Percentiles rank a stretch among this genome's conserved stretches.
phyloP scores from a whole-genome alignment of 257 asterid species.

The Parsonsia alboflavescens region DNA sequence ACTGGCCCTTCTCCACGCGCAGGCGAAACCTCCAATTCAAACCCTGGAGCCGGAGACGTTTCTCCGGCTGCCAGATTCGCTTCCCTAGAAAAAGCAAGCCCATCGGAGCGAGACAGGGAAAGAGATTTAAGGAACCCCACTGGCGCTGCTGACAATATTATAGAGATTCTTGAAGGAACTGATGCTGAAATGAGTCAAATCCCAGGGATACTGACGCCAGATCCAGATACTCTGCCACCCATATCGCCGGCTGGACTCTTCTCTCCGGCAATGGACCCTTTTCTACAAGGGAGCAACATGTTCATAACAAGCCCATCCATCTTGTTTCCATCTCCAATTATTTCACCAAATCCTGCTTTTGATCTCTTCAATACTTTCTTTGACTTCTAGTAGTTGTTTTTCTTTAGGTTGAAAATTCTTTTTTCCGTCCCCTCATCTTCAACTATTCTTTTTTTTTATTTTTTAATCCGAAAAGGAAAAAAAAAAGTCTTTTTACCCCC shows the following conservation, averaged over 20 bases:
- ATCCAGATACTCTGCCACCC: constrained; percentile 61
- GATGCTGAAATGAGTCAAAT: constrained; percentile 38
- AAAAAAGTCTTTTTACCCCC: neutral
- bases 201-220: constrained; percentile 91
- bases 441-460: neutral
- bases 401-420: neutral
- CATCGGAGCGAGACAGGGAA: constrained; percentile 30
- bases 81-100: constrained; percentile 58
- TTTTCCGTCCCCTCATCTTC: neutral
- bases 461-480: too few relatives aligned
- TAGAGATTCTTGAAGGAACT: constrained; percentile 41
- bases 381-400: constrained; percentile 48
- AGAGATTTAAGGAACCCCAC: constrained; percentile 13
- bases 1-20: constrained; percentile 53
- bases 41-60: constrained; percentile 33
- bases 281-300: constrained; percentile 48
- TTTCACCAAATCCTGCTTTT: constrained; percentile 54
- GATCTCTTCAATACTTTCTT: constrained; percentile 65
- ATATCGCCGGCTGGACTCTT: constrained; percentile 69
- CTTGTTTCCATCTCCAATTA: constrained; percentile 59
- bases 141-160: constrained; percentile 11
- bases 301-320: constrained; percentile 69
- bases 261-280: constrained; percentile 67
- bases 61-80: constrained; percentile 94
- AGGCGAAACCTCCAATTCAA: constrained; percentile 19